phyloP scores from a whole-genome alignment of 2,329 filamentous ascomycete species.

The Hypocrella siamensis region DNA sequence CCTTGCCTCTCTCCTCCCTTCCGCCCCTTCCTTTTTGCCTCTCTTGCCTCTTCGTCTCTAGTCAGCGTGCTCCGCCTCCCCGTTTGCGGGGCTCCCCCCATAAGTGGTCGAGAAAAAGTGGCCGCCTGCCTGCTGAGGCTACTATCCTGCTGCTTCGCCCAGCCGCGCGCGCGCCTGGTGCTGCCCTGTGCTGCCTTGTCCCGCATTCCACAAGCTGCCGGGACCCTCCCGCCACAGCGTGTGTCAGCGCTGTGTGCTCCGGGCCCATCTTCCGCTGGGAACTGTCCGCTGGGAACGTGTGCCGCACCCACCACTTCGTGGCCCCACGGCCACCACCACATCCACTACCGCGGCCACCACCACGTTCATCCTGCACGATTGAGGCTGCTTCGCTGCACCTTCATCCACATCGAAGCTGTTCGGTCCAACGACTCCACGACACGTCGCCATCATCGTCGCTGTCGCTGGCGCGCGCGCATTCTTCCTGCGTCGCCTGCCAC shows the following conservation, averaged over 20 bases:
- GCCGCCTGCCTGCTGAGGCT: neutral
- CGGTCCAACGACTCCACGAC: slow-evolving; percentile 45
- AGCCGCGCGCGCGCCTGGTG: slow-evolving; percentile 1
- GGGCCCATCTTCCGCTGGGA: too few relatives aligned
- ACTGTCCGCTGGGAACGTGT: too few relatives aligned
- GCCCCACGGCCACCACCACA: slow-evolving; percentile 6
- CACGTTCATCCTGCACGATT: slow-evolving; percentile 34
- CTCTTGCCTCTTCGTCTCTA: neutral
- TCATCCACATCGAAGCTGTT: slow-evolving; percentile 22
- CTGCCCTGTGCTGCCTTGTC: neutral
- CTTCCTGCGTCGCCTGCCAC: slow-evolving; percentile 7
- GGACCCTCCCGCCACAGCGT: neutral
- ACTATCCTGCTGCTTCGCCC: neutral
- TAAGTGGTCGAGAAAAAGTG: too few relatives aligned
- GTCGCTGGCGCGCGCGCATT: slow-evolving; percentile 16
- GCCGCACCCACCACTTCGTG: too few relatives aligned
- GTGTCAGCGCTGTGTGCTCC: neutral
- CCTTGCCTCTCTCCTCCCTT: neutral
- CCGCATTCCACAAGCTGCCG: neutral
- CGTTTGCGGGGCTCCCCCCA: too few relatives aligned
- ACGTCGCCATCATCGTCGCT: slow-evolving; percentile 37
- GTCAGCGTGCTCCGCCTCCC: neutral
- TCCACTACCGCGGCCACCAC: slow-evolving; percentile 8
- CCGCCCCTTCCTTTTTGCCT: neutral
- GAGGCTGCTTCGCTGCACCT: slow-evolving; percentile 27